Evolutionary conservation across 495 filamentous ascomycete species (phyloP).

Genomic region (Neurospora pannonica): DNA sequence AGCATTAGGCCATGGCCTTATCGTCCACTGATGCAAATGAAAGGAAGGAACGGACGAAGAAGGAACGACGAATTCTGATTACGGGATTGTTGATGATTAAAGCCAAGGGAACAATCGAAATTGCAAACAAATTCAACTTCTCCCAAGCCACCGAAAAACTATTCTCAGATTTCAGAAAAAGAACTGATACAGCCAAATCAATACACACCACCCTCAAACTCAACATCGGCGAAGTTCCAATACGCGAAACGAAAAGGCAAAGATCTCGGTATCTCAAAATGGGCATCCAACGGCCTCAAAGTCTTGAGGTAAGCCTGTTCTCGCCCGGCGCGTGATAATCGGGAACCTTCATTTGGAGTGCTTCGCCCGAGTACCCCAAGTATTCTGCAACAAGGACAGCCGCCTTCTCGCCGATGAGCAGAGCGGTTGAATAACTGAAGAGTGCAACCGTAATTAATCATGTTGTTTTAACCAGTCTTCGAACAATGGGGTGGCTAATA

Average conservation of each 20-base stretch:
- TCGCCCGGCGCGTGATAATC: constrained; percentile 52
- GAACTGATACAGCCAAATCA: background rate
- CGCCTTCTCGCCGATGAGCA: constrained; percentile 78
- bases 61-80: background rate
- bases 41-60: background rate
- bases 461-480: background rate
- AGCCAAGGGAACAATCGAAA: background rate
- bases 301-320: constrained; percentile 21
- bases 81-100: background rate
- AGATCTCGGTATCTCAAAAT: background rate
- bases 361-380: constrained; percentile 63
- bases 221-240: background rate
- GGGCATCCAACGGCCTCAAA: background rate
- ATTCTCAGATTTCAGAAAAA: background rate
- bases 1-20: background rate
- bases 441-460: background rate
- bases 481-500: background rate
- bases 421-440: constrained; percentile 52
- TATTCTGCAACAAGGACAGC: constrained; percentile 65
- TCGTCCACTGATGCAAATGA: background rate
- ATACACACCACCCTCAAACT: background rate
- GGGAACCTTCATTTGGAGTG: constrained; percentile 66
- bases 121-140: background rate
- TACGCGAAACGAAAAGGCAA: background rate
- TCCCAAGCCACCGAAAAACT: background rate